Percentiles rank a stretch among this genome's conserved stretches.
Conservation (phyloP, 192 early-diverging fungal genomes). For the Coemansia sp. region DNA sequence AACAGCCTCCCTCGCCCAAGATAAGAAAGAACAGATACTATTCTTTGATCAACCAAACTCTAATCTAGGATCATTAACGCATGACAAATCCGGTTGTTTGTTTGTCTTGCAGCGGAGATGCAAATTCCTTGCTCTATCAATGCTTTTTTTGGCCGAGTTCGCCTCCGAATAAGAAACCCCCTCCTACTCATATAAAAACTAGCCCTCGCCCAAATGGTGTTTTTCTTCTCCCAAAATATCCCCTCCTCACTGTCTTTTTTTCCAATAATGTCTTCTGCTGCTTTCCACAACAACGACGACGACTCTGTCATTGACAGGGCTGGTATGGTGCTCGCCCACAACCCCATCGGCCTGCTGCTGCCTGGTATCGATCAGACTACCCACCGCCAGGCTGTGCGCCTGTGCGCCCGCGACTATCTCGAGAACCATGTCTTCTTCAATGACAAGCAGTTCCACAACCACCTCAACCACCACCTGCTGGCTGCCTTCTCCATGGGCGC, state of each 20-base stretch:
- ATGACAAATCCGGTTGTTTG: no score
- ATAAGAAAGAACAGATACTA: no score
- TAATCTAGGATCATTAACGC: no score
- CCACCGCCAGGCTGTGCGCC: constrained; percentile 30
- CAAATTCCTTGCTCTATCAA: no score
- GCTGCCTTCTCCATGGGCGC: constrained; percentile 57
- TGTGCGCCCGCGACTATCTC: constrained; percentile 52
- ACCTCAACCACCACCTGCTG: constrained; percentile 57
- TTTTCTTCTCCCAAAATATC: no score
- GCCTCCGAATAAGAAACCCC: no score
- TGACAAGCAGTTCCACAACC: constrained; percentile 57
- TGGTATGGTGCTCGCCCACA: constrained; percentile 26
- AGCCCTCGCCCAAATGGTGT: no score
- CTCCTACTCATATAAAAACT: no score
- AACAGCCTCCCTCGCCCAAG: no score
- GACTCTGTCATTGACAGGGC: constrained; percentile 28
- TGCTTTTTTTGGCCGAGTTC: no score
- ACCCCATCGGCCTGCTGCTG: constrained; percentile 13
- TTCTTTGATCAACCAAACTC: no score
- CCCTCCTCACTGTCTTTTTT: background rate
- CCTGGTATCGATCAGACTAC: constrained; percentile 53
- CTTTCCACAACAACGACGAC: constrained; percentile 20
- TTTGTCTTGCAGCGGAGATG: no score
- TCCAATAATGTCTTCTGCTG: background rate
- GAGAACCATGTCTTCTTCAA: constrained; percentile 60